phyloP scores from a whole-genome alignment of 768 basidiomycete genomes.

The Suillus sp. region DNA sequence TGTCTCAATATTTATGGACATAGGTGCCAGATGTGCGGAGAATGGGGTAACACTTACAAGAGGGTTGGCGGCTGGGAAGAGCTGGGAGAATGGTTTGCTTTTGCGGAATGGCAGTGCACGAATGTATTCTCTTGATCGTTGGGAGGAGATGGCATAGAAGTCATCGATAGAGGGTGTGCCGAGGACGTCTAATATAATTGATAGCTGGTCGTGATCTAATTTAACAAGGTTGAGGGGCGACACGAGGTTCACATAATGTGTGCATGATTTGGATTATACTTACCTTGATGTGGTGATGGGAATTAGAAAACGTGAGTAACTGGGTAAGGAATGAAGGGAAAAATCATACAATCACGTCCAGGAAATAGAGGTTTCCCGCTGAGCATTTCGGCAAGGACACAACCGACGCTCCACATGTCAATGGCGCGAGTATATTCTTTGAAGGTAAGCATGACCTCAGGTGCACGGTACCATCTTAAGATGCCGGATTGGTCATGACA shows the following conservation, averaged over 20 bases:
- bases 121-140: conserved; percentile 81
- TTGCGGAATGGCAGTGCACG: conserved; percentile 87
- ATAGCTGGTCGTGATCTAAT: conserved; percentile 89
- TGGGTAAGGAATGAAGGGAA: conserved; percentile 12
- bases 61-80: conserved; percentile 78
- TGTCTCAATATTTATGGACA: background rate
- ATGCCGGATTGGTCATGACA: conserved; percentile 10
- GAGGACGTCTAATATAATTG: conserved; percentile 91
- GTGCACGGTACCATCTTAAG: conserved; percentile 91
- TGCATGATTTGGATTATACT: conserved; percentile 11
- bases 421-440: conserved; percentile 91
- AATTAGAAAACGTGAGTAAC: conserved; percentile 8
- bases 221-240: background rate
- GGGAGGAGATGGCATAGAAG: conserved; percentile 88
- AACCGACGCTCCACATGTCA: conserved; percentile 87
- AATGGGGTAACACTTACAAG: conserved; percentile 41
- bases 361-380: conserved; percentile 93
- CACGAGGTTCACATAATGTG: background rate
- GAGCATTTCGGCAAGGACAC: conserved; percentile 89
- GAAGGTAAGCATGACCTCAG: conserved; percentile 98
- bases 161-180: conserved; percentile 91
- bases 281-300: conserved; percentile 7
- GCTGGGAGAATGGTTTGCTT: conserved; percentile 64
- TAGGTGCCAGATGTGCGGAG: background rate
- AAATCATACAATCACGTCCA: conserved; percentile 77